A percentile compares a stretch with the other conserved stretches of the same genome.
Conservation (phyloP, 2,329 filamentous ascomycete species). For the Botrytis aclada region DNA sequence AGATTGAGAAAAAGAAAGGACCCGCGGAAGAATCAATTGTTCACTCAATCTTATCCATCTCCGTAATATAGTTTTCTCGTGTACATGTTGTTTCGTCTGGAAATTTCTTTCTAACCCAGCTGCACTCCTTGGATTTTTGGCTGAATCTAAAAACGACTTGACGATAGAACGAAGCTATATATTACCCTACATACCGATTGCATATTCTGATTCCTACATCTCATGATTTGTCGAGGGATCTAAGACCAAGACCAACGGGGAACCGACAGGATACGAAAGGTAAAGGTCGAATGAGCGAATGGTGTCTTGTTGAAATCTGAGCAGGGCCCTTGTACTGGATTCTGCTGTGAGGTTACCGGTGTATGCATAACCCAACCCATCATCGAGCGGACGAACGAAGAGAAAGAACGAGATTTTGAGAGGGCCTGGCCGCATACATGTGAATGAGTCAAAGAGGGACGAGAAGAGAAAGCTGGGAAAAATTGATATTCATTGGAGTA, state of each 20-base stretch:
- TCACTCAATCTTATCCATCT: background rate
- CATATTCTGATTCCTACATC: background rate
- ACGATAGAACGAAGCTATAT: background rate
- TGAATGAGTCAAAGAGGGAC: background rate
- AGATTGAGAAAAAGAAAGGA: background rate
- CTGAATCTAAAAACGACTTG: conserved; percentile 5
- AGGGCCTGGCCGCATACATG: background rate
- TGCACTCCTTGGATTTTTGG: background rate
- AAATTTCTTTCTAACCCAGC: background rate
- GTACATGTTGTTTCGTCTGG: background rate
- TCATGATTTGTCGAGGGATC: background rate
- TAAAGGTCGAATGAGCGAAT: conserved; percentile 3
- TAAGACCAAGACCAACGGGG: background rate
- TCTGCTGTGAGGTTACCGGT: conserved; percentile 1
- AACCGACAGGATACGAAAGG: conserved; percentile 8
- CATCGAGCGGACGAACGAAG: conserved; percentile 10
- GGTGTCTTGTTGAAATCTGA: background rate
- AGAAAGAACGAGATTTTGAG: background rate
- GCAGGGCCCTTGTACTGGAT: conserved; percentile 13
- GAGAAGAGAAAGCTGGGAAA: background rate
- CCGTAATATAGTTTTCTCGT: background rate
- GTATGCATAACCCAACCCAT: conserved; percentile 1
- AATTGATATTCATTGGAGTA: background rate
- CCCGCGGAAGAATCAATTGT: background rate
- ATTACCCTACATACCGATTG: background rate